Percentiles rank a stretch among this genome's conserved stretches.
Evolutionary conservation across 805 yeast species (phyloP).

Genomic region (Citeromyces nyonsensis): DNA sequence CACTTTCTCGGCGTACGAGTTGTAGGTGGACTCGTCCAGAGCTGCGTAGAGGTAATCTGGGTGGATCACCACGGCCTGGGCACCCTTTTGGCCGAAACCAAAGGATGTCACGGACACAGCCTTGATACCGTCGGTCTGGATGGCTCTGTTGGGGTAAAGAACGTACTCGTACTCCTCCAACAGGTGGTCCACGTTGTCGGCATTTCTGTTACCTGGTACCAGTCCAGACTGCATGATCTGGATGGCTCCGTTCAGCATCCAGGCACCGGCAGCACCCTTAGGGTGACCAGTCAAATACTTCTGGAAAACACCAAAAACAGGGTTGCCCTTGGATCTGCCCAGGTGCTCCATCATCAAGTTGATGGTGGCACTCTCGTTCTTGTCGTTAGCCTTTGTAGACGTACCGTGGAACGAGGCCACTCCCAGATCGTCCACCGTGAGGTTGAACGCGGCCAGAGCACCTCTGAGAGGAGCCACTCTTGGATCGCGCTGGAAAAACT

Average conservation of each 20-base stretch:
- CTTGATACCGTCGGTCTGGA: slow-evolving; percentile 93
- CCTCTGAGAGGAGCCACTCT: slow-evolving; percentile 96
- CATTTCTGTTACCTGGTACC: slow-evolving; percentile 98
- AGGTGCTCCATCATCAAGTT: slow-evolving; percentile 87
- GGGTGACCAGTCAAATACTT: slow-evolving; percentile 99
- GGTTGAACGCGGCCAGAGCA: slow-evolving; percentile 84
- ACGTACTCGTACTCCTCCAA: slow-evolving; percentile 79
- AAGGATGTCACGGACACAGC: slow-evolving; percentile 95
- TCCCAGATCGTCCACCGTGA: slow-evolving; percentile 87
- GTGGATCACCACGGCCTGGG: slow-evolving; percentile 82
- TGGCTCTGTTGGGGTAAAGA: slow-evolving; percentile 84
- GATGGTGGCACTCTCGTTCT: slow-evolving; percentile 90
- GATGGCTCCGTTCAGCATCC: slow-evolving; percentile 98
- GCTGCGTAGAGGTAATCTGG: slow-evolving; percentile 88
- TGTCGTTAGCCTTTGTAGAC: slow-evolving; percentile 95
- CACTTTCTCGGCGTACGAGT: slow-evolving; percentile 57
- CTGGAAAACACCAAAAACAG: slow-evolving; percentile 96
- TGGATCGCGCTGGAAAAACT: slow-evolving; percentile 81
- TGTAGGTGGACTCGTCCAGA: slow-evolving; percentile 57
- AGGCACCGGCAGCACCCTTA: slow-evolving; percentile 99
- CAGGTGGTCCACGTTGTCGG: slow-evolving; percentile 82
- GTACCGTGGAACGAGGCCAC: slow-evolving; percentile 99
- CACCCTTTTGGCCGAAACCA: slow-evolving; percentile 99
- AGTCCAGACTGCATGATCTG: slow-evolving; percentile 86
- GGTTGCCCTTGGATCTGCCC: slow-evolving; percentile 96